phyloP scores from a whole-genome alignment of 2,329 filamentous ascomycete genomes.

The Beauveria caledonica region DNA sequence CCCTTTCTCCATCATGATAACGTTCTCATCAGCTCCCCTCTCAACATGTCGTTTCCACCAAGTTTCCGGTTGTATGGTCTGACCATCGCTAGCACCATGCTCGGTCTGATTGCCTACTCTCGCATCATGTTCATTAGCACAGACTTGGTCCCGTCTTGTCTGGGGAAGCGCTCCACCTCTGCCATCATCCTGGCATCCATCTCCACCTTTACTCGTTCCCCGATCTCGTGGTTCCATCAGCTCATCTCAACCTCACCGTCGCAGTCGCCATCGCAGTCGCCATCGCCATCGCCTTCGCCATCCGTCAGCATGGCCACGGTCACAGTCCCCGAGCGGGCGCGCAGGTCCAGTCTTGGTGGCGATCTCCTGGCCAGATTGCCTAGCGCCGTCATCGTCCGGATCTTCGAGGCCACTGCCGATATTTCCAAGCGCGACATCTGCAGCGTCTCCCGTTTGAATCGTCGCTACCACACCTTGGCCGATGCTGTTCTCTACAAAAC shows the following conservation, averaged over 20 bases:
- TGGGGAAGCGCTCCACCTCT: constrained; percentile 4
- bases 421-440: constrained; percentile 32
- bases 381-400: constrained; percentile 30
- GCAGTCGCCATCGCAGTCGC: not conserved
- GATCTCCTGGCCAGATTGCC: constrained; percentile 24
- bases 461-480: constrained; percentile 34
- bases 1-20: not conserved
- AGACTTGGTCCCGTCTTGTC: not conserved
- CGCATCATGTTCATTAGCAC: not conserved
- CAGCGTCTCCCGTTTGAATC: constrained; percentile 34
- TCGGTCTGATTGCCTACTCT: not conserved
- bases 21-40: not conserved
- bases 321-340: not conserved
- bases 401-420: constrained; percentile 29
- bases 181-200: not conserved
- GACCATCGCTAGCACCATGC: not conserved
- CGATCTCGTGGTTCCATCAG: constrained; percentile 3
- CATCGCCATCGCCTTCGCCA: not conserved
- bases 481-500: constrained; percentile 40
- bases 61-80: not conserved
- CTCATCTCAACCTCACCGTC: not conserved
- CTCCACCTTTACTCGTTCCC: not conserved
- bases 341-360: not conserved
- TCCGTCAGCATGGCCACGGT: not conserved
- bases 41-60: not conserved